Percentiles rank a stretch among this genome's conserved stretches.
phyloP scores from a whole-genome alignment of 192 early-diverging fungal species.

The Coemansia reversa region DNA sequence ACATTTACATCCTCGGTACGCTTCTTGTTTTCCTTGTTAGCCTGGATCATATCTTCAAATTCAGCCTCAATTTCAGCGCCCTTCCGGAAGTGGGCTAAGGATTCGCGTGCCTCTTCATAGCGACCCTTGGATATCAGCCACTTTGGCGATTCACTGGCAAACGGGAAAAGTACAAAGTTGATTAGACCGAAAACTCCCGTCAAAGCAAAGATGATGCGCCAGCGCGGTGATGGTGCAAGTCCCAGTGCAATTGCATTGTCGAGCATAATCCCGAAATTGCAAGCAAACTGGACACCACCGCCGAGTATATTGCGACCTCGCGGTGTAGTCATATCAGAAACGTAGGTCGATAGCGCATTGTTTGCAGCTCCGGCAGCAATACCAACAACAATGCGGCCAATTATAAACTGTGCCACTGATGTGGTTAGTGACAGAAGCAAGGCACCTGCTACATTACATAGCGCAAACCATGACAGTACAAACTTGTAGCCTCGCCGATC shows the following conservation, averaged over 20 bases:
- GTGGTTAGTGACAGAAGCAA: constrained; percentile 64
- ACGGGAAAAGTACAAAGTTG: constrained; percentile 60
- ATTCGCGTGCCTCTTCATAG: constrained; percentile 58
- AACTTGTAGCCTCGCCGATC: constrained; percentile 65
- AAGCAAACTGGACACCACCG: constrained; percentile 70
- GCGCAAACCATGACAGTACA: constrained; percentile 65
- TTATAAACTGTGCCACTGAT: constrained; percentile 61
- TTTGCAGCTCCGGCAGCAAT: constrained; percentile 67
- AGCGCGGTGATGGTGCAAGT: constrained; percentile 61
- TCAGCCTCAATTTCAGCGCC: constrained; percentile 61
- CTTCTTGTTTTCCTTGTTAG: constrained; percentile 43
- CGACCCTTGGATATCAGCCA: constrained; percentile 67
- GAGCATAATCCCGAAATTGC: constrained; percentile 77
- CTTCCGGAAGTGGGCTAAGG: constrained; percentile 59
- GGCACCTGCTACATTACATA: constrained; percentile 66
- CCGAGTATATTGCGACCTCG: constrained; percentile 69
- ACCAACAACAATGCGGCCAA: constrained; percentile 74
- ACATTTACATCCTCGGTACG: constrained; percentile 52
- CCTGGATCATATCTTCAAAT: constrained; percentile 61
- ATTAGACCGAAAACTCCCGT: constrained; percentile 62
- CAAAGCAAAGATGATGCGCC: constrained; percentile 71
- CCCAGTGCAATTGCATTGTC: constrained; percentile 66
- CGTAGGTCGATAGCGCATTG: constrained; percentile 66
- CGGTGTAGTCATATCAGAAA: constrained; percentile 77
- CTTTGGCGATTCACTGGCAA: constrained; percentile 77